Evolutionary conservation across 2,329 filamentous ascomycete species (phyloP), one percentile per base, ranked within the genome.

Genomic region (Diaporthe citrichinensis): DNA sequence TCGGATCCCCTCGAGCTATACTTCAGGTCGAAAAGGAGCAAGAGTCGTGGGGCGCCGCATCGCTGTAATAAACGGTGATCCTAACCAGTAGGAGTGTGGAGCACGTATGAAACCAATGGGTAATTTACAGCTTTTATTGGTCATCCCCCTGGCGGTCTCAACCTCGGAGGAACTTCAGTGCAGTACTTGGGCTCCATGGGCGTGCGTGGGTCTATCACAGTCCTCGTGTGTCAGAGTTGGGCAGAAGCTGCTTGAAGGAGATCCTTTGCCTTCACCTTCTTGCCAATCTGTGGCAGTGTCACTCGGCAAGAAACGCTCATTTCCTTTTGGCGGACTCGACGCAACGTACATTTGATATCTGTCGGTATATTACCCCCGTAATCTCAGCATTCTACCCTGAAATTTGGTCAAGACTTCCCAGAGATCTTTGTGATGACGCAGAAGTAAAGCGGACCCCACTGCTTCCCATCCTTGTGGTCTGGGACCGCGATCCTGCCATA

Each of bases 401-500:
- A 2, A 25, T 51, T 6, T 15, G 28, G 8, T 74, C 39, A 67
- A 51, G 28, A n/a, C n/a, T 75, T 72, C 28, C 73, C 59, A 28
- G 79, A 77, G 20, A 80, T 71, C 78, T 85, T 86, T 34, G 81
- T 83, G 25, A 86, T 78, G 41, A 84, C 76, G 6, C 82, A 79
- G 73, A 86, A 86, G 79, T 82, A 86, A 41, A 86, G 76, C 25
- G 85, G 85, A 1, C 84, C 85, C 83, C 84, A 86, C 76, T 78
- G 79, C 4, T 81, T 81, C 14, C 81, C 79, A 68, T 68, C 77
- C 1, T 76, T 77, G 34, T 84, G 84, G 76, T 86, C 85, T 8
- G 85, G 85, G 34, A 86, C 78, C 5, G 83, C 83, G 51, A 85
- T 82, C 83, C 84, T 84, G 2, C 84, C 85, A 71, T 81, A 76